Conservation (phyloP, 352 stramenopile species). For the Phytophthora pseudosyringae region DNA sequence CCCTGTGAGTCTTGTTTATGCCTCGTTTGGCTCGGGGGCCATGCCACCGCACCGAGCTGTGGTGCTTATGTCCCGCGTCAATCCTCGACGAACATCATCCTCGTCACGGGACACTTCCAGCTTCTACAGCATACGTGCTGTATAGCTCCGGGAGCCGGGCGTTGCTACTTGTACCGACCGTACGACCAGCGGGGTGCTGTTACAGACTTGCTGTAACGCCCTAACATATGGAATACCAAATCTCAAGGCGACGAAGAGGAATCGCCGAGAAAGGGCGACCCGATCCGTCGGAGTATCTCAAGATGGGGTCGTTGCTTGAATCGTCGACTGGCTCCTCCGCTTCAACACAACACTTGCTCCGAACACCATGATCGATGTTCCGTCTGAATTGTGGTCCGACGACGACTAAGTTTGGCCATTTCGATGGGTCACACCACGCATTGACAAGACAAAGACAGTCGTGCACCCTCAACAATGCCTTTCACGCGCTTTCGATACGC, state of each 20-base stretch:
- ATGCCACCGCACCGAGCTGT: constrained; percentile 9
- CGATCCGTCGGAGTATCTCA: constrained; percentile 28
- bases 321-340: constrained; percentile 25
- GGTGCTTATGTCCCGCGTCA: not conserved
- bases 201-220: constrained; percentile 12
- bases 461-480: not conserved
- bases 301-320: constrained; percentile 26
- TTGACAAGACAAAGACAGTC: too few species aligned
- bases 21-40: too few species aligned
- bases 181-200: constrained; percentile 15
- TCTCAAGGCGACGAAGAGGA: constrained; percentile 20
- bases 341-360: constrained; percentile 17
- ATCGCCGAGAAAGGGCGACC: constrained; percentile 10
- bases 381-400: too few species aligned
- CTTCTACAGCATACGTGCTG: constrained; percentile 14
- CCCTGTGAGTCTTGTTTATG: constrained; percentile 19
- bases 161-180: constrained; percentile 28
- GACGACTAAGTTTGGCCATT: too few species aligned
- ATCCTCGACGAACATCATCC: constrained; percentile 12
- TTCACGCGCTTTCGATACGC: too few species aligned
- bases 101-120: constrained; percentile 3
- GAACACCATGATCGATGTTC: too few species aligned
- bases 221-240: not conserved
- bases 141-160: constrained; percentile 11
- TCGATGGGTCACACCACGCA: too few species aligned